Conservation (phyloP, 345 rosid genomes). For the Camelina hispida region DNA sequence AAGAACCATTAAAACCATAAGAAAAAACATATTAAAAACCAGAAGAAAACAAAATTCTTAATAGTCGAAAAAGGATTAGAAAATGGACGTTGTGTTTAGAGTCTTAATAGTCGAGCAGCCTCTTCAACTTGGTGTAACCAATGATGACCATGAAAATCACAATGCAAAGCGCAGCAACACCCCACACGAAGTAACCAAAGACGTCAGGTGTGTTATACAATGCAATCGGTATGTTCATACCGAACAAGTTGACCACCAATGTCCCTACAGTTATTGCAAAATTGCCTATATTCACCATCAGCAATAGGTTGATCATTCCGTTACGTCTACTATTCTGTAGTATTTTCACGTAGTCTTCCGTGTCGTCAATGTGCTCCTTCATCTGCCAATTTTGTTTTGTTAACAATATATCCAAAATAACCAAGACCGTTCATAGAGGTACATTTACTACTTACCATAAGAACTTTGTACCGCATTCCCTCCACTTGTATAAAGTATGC, state of each 20-base stretch:
- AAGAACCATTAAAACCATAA: neutral
- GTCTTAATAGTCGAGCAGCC: slow-evolving; percentile 48
- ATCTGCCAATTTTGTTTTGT: slow-evolving; percentile 28
- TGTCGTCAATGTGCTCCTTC: slow-evolving; percentile 86
- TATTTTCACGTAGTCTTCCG: slow-evolving; percentile 90
- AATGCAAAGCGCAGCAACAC: slow-evolving; percentile 51
- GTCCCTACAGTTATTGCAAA: slow-evolving; percentile 71
- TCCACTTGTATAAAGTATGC: slow-evolving; percentile 95
- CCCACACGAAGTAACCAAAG: slow-evolving; percentile 62
- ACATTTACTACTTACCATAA: slow-evolving; percentile 51
- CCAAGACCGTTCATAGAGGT: neutral
- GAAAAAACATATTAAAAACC: no score
- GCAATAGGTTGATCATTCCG: slow-evolving; percentile 75
- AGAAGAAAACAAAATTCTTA: no score
- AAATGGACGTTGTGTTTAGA: neutral
- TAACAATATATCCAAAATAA: neutral
- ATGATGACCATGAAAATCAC: slow-evolving; percentile 62
- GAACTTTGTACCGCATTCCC: slow-evolving; percentile 85
- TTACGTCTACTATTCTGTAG: slow-evolving; percentile 82
- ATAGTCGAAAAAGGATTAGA: no score
- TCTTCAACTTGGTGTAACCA: slow-evolving; percentile 89
- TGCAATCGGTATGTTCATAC: slow-evolving; percentile 76
- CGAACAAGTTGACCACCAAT: slow-evolving; percentile 61
- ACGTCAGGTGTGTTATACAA: slow-evolving; percentile 44
- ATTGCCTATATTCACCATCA: slow-evolving; percentile 68